These are phyloP conservation scores for Neurospora cerealis DNA, from an alignment of 495 filamentous ascomycete genomes.

Conservation along the genomic window DNA sequence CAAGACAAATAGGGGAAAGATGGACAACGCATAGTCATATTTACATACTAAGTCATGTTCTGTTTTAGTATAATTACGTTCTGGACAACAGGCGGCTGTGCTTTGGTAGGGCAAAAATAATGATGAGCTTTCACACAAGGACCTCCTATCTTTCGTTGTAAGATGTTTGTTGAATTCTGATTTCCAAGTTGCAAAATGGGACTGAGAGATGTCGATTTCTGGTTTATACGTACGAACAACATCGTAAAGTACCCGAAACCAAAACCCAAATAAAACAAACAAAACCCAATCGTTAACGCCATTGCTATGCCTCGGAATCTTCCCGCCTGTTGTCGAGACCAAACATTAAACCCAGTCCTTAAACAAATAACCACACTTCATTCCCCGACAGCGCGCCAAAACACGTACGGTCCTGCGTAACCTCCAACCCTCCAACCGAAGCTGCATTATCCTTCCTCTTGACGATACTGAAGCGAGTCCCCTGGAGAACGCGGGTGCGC, in stretches of 20 bases:
- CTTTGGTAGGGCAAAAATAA: not conserved
- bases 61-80: not conserved
- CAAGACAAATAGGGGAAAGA: not conserved
- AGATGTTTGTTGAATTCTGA: not conserved
- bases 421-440: not conserved
- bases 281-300: conserved; percentile 5
- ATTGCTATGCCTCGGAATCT: conserved; percentile 9
- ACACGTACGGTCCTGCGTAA: not conserved
- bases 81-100: not conserved
- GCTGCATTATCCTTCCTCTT: not conserved
- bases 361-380: not conserved
- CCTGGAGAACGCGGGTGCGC: not conserved
- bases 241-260: not conserved
- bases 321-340: not conserved
- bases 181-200: not conserved
- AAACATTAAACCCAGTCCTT: not conserved
- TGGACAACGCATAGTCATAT: not conserved
- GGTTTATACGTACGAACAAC: not conserved
- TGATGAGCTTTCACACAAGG: not conserved
- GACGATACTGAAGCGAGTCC: not conserved
- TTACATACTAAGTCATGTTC: not conserved
- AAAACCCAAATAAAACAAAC: not conserved
- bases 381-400: not conserved
- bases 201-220: not conserved
- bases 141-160: not conserved